Conservation (phyloP, 2,329 filamentous ascomycete species). For the Colletotrichum paranaense region DNA sequence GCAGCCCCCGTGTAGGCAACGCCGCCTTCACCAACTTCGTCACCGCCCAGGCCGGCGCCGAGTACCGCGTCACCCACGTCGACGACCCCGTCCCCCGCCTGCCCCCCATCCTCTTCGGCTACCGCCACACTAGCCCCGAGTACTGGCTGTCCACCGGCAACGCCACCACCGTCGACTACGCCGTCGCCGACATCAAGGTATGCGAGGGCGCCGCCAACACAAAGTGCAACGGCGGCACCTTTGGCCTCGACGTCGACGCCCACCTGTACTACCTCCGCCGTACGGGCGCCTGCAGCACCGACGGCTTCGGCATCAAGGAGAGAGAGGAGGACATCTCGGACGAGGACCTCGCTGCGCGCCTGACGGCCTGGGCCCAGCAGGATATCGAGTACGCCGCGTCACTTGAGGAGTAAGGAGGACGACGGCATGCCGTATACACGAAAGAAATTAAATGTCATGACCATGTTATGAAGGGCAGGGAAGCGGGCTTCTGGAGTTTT, state of each 20-base stretch:
- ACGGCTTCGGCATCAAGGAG: constrained; percentile 32
- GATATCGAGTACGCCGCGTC: constrained; percentile 44
- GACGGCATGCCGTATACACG: background rate
- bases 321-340: constrained; percentile 42
- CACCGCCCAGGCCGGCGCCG: constrained; percentile 59
- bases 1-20: constrained; percentile 74
- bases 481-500: constrained; percentile 27
- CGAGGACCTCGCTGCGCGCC: constrained; percentile 50
- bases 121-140: constrained; percentile 76
- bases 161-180: constrained; percentile 48
- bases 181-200: constrained; percentile 52
- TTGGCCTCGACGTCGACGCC: constrained; percentile 55
- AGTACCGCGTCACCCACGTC: constrained; percentile 74
- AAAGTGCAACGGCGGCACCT: constrained; percentile 62
- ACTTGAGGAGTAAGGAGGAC: background rate
- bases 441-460: background rate
- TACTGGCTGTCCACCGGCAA: constrained; percentile 66
- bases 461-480: constrained; percentile 11
- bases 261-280: constrained; percentile 62
- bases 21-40: constrained; percentile 64
- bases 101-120: constrained; percentile 70
- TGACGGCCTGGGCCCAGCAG: constrained; percentile 49
- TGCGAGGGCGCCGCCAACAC: constrained; percentile 61
- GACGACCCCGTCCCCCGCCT: constrained; percentile 76
- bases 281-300: constrained; percentile 53